Evolutionary conservation across 176 grass and related monocot species (phyloP), one percentile per base, ranked within the genome.

Genomic region (Microstegium vimineum): DNA sequence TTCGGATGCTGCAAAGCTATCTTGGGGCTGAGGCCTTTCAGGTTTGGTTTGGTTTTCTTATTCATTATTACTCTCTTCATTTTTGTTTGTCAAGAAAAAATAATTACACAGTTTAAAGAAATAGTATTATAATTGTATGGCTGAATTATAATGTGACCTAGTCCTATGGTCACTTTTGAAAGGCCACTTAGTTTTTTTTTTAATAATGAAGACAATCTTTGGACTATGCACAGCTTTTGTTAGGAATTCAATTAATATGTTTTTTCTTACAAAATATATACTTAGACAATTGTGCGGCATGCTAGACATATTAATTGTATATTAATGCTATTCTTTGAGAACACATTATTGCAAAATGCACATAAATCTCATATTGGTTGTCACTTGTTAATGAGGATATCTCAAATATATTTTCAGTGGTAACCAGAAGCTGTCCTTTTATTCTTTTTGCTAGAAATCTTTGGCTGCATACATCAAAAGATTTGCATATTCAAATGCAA

Each of bases 1-100:
- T 98, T 86, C 88, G 79, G 26, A 98, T 98, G 95, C 82, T 98
- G 82, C 92, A 98, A 85, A 98, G 89, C 86, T 98, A 98, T 75
- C 88, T 98, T 82, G 95, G 95, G 60, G 95, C 95, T 88, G 95
- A 98, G 63, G 73, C 34, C 74, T 98, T 98, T 85, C 95, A 98
- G 92, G 95, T 95, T 83, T 91, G 92, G 95, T 95, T 83, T 91
- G 75, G 14, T 83, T 73, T 75, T 20, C 86, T 74, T 81, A 71
- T 65, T 41, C 18, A 69, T 35, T 66, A 69, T 35, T 66, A 20
- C 25, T 31, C 0, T 63, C 25, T 51, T 34, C 56, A 49, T 31
- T 30, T 30, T 41, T 40, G 65, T 81, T 37, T 14, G 4, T n/a
- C 20, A 56, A n/a, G 22, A 47, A 9, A 26, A 71, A 69, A 43